Percentiles rank a stretch among this genome's conserved stretches.
Conservation (phyloP, 257 asterid species). For the Scutellaria minor region DNA sequence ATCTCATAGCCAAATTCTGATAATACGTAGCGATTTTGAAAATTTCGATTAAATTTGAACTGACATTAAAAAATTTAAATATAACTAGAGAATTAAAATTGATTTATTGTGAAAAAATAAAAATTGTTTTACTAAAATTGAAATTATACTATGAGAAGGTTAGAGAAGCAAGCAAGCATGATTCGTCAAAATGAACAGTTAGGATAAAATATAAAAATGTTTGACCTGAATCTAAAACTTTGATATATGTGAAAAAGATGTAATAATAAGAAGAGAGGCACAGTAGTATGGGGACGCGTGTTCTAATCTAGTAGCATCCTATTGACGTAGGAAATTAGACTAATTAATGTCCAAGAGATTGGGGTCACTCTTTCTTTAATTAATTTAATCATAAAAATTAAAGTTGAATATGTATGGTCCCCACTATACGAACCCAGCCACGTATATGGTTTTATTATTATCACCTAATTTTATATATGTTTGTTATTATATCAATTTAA, state of each 20-base stretch:
- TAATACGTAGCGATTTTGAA: too few species aligned
- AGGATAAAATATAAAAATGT: conserved; percentile 34
- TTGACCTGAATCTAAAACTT: conserved; percentile 47
- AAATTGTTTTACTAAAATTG: too few species aligned
- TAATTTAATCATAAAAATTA: background rate
- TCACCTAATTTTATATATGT: too few species aligned
- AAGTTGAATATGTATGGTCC: conserved; percentile 12
- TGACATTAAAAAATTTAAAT: too few species aligned
- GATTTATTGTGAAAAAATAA: too few species aligned
- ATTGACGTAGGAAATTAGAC: background rate
- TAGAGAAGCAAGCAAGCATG: conserved; percentile 6
- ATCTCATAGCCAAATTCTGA: too few species aligned
- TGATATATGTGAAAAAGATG: conserved; percentile 13
- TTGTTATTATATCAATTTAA: too few species aligned
- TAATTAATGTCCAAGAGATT: background rate
- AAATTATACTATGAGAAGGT: too few species aligned
- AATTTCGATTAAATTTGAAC: too few species aligned
- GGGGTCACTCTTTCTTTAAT: background rate
- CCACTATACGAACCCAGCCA: conserved; percentile 27
- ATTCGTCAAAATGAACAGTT: conserved; percentile 37
- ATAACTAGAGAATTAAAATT: too few species aligned
- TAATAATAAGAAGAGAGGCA: conserved; percentile 10
- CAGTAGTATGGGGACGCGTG: conserved; percentile 41
- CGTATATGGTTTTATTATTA: conserved; percentile 1
- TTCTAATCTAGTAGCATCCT: conserved; percentile 26